Conservation (phyloP, 1,284 basidiomycete species). For the Coniferiporia sulphurascens region DNA sequence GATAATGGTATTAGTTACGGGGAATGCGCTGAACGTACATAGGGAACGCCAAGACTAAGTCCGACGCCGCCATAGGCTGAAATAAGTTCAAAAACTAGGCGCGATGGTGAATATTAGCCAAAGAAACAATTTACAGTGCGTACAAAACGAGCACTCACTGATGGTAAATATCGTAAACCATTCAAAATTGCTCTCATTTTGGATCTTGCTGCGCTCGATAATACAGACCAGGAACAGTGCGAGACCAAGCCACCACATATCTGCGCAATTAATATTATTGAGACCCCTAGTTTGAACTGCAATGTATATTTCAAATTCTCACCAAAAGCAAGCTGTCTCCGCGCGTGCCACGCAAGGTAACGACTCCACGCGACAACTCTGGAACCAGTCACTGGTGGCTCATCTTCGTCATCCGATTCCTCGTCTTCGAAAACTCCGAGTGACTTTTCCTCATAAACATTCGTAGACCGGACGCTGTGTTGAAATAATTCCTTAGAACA, state of each 20-base stretch:
- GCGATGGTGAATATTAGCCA: constrained; percentile 7
- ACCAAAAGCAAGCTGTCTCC: constrained; percentile 75
- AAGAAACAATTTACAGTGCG: constrained; percentile 21
- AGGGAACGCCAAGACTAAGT: constrained; percentile 66
- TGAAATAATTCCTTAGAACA: neutral
- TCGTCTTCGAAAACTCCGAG: constrained; percentile 61
- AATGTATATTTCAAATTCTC: neutral
- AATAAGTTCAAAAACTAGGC: constrained; percentile 78
- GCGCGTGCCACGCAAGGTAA: constrained; percentile 76
- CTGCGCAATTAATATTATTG: constrained; percentile 32
- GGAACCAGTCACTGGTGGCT: constrained; percentile 35
- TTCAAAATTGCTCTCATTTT: constrained; percentile 41
- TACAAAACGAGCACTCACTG: constrained; percentile 37
- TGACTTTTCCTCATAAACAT: constrained; percentile 93
- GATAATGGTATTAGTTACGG: neutral
- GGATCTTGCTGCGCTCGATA: constrained; percentile 70
- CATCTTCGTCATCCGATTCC: constrained; percentile 38
- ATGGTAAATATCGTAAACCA: constrained; percentile 83
- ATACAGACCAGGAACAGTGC: constrained; percentile 83
- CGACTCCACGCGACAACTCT: constrained; percentile 67
- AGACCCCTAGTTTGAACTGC: neutral
- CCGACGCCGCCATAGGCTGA: constrained; percentile 93
- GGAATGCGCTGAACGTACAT: constrained; percentile 35
- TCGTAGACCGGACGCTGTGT: constrained; percentile 86
- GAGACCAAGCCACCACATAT: constrained; percentile 87